These are phyloP conservation scores for Aspergillus flavus DNA, from an alignment of 2,329 filamentous ascomycete species.

Conservation along the genomic window DNA sequence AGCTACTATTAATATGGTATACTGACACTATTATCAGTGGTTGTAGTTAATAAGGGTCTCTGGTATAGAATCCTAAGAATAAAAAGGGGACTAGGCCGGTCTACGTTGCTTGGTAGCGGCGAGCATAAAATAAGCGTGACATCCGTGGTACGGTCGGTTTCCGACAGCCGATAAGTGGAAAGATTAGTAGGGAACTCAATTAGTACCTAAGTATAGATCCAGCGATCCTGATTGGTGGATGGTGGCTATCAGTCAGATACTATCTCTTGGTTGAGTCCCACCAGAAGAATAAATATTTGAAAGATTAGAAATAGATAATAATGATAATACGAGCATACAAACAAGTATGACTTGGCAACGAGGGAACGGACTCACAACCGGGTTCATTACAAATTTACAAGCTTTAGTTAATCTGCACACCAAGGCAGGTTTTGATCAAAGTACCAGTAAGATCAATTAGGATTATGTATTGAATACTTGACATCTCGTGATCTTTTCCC, in stretches of 20 bases:
- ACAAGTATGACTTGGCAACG: neutral
- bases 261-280: neutral
- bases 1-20: too few species aligned
- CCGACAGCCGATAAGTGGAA: neutral
- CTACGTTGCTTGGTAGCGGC: too few species aligned
- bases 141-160: neutral
- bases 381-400: neutral
- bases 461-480: neutral
- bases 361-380: neutral
- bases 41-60: too few species aligned
- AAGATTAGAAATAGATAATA: neutral
- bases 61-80: too few species aligned
- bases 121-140: neutral
- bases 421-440: neutral
- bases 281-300: neutral
- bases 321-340: too few species aligned
- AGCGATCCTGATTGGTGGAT: neutral
- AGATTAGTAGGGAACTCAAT: neutral
- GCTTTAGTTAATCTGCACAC: neutral
- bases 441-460: neutral
- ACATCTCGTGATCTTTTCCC: neutral
- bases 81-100: too few species aligned
- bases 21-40: too few species aligned
- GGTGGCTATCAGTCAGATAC: neutral
- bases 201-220: neutral